Evolutionary conservation across 768 basidiomycete genomes (phyloP), one percentile per base, ranked within the genome.

Genomic region (Steccherinum ochraceum): DNA sequence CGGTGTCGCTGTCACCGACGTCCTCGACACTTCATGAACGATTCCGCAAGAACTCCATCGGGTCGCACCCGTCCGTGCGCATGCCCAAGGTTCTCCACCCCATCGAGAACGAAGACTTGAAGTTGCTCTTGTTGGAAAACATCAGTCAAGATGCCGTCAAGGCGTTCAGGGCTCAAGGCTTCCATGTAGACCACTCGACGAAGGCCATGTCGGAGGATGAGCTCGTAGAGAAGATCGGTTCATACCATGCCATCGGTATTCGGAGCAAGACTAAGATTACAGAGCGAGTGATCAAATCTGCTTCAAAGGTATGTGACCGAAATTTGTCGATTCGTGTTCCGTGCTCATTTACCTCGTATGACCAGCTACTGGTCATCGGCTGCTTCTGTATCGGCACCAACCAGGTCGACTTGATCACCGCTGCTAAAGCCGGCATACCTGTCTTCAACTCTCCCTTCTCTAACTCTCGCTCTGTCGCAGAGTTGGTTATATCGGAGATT

Each of bases 331-430:
- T 39, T 11, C 46, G 44, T 51, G 25, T 24, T 30, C 24, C 48
- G 12, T 23, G 25, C 39, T 3, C 12, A 40, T 42, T 42, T 48
- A 20, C 48, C 40, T 26, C 40, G 3, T 44, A 43, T 19, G n/a
- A 18, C 4, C 62, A 99, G 93, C 86, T 99, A 43, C 79, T 97
- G 12, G 90, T 86, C 62, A 92, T 98, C 56, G 95, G 96, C 11
- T 99, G 96, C 69, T 99, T 99, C 79, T 99, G 96, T 72, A 99
- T 99, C 57, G 96, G 96, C 46, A 94, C 92, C 48, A 98, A 98
- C 69, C 96, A 98, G 69, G 96, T 98, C 57, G 93, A 97, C 65
- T 83, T 99, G 43, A 53, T 65, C 46, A 82, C 87, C 2, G 93
- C 94, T 21, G 83, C 87, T 27, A 80, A 81, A 49, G 82, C 89